Evolutionary conservation across 1,284 basidiomycete genomes (phyloP), one percentile per base, ranked within the genome.

Genomic region (Cystobasidium sp.): DNA sequence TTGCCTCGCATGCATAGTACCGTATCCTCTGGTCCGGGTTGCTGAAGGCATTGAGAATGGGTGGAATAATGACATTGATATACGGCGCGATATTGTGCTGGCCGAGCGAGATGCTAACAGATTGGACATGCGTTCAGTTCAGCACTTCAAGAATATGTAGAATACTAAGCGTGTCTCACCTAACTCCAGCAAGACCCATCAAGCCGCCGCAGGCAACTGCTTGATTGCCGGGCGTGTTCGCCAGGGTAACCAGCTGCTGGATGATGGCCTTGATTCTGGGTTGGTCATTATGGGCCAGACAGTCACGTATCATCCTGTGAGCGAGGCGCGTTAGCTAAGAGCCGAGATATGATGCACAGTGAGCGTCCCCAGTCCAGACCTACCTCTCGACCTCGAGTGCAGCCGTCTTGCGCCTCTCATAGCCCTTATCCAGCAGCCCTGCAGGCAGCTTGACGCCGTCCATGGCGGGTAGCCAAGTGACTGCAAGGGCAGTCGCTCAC

Each of bases 301-400:
- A 92, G 83, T 96, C 94, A 78, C 94, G 89, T 75, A 97, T 91
- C 83, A 94, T 88, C 59, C 72, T 68, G 61, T 43, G 44, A 24
- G 31, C n/a, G 52, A n/a, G 43, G 22, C 22, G 20, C 14, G 3
- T 31, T 2, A 55, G 53, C 12, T 55, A 20, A 3, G 2, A 31
- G 53, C 10, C 24, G 24, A 49, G 1, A 9, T 1, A 1, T 18
- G 6, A 6, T 31, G 9, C 61, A 7, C 44, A 46, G 43, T 31
- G 6, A n/a, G n/a, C 6, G 22, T 16, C 43, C 12, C 3, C 43
- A 9, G 12, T 41, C 58, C 59, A 6, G 24, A 1, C 85, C 77
- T 82, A 94, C 91, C 94, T 96, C 85, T 98, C 95, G 65, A 98
- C 88, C 75, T 97, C 95, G 71, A 97, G 88, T 1, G 96, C 95